Conservation (phyloP, 2,329 filamentous ascomycete species). For the Talaromyces sp. region DNA sequence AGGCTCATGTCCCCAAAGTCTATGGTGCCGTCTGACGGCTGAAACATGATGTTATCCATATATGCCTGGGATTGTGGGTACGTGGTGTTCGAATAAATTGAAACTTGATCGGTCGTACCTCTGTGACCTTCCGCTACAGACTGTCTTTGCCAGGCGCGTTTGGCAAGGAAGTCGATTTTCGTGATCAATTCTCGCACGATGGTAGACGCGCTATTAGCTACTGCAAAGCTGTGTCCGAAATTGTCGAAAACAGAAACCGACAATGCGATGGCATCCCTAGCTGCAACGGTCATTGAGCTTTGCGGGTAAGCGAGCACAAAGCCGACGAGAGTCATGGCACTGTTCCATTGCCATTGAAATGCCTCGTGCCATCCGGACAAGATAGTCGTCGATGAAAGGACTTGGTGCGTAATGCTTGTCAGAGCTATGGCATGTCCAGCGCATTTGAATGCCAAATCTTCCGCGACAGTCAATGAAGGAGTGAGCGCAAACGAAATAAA, state of each 20-base stretch:
- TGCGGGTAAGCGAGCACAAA: conserved; percentile 43
- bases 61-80: background rate
- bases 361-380: conserved; percentile 41
- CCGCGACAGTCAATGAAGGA: conserved; percentile 20
- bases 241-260: conserved; percentile 40
- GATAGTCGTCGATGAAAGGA: conserved; percentile 32
- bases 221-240: conserved; percentile 36
- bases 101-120: background rate
- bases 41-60: conserved; percentile 1
- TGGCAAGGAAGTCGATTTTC: conserved; percentile 31
- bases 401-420: conserved; percentile 43
- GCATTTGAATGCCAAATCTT: conserved; percentile 32
- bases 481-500: conserved; percentile 39
- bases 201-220: conserved; percentile 36
- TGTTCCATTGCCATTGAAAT: conserved; percentile 49
- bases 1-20: conserved; percentile 10
- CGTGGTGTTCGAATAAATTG: background rate
- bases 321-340: conserved; percentile 42
- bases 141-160: conserved; percentile 16
- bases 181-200: conserved; percentile 32
- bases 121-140: background rate
- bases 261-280: conserved; percentile 36
- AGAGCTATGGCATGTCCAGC: conserved; percentile 38
- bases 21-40: background rate
- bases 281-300: conserved; percentile 28